phyloP scores from a whole-genome alignment of 495 filamentous ascomycete species.

The Penicillium ucsense region DNA sequence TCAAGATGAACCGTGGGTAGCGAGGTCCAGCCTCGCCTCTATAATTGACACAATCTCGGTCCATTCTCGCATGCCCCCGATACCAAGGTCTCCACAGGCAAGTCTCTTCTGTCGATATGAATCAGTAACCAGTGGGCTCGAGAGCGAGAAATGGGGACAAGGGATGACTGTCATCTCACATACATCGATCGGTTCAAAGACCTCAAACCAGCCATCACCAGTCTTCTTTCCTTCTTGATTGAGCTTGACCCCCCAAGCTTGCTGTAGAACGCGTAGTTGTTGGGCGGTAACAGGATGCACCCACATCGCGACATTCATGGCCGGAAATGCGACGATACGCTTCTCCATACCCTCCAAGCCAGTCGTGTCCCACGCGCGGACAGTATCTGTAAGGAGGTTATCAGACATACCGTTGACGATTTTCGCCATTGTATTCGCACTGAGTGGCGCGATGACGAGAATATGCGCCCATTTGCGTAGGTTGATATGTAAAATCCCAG shows the following conservation, averaged over 20 bases:
- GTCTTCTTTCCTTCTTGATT: conserved; percentile 27
- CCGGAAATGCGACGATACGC: conserved; percentile 38
- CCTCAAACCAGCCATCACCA: conserved; percentile 60
- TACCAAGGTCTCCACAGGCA: conserved; percentile 73
- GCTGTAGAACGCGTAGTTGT: conserved; percentile 56
- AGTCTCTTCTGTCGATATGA: conserved; percentile 46
- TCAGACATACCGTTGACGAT: conserved; percentile 58
- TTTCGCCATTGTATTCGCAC: conserved; percentile 75
- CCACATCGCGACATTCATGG: conserved; percentile 93
- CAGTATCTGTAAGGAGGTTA: conserved; percentile 57
- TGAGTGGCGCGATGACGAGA: conserved; percentile 68
- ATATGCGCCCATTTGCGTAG: conserved; percentile 71
- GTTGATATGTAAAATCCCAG: conserved; percentile 74
- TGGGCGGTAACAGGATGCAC: conserved; percentile 66
- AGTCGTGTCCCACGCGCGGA: conserved; percentile 84
- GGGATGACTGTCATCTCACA: neutral
- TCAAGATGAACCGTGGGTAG: neutral
- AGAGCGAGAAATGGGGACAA: neutral
- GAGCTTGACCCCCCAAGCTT: conserved; percentile 55
- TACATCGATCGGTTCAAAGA: conserved; percentile 49
- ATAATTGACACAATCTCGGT: conserved; percentile 57
- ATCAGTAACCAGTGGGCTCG: neutral
- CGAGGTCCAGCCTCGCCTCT: conserved; percentile 19
- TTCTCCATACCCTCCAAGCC: conserved; percentile 41
- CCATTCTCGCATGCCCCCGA: conserved; percentile 74